Evolutionary conservation across 805 yeast genomes (phyloP), one percentile per base, ranked within the genome.

Genomic region (Candida michaelii): DNA sequence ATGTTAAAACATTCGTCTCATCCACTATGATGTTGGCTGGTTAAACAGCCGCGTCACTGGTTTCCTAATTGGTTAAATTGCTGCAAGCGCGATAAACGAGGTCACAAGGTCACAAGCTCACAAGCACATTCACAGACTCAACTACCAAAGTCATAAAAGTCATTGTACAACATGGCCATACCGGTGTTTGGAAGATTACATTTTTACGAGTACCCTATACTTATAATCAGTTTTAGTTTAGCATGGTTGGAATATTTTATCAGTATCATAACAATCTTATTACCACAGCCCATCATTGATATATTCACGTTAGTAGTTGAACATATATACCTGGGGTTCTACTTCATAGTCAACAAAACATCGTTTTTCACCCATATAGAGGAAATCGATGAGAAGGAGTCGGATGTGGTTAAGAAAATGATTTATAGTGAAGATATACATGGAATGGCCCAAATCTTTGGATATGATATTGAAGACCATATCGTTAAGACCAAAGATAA

Each of bases 401-500:
- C 66, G 48, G 52, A 55, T 10, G 48, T 56, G 13, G 66, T 69
- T 69, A 55, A 58, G 5, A 61, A 53, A 13, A 47, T 83, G 24
- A 58, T 77, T 41, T 63, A 67, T 32, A 78, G 85, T 13, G 59
- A 65, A 3, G 68, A 71, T 35, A 80, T 90, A 46, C 77, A 76
- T 38, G 82, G 82, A 36, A 79, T 90, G 69, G 84, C 89, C 45
- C 62, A 53, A 1, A 47, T 84, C 1, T 86, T 82, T 56, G 91
- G 89, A 1, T 86, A 85, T 53, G 69, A 65, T 1, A 73, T 83
- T 11, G 90, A 89, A 51, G 86, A 83, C 53, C 90, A 87, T 56
- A 66, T 91, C 9, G 89, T 89, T 1, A 66, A 73, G 39, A 90
- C 97, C 0, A 65, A 71, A 33, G 97, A 90, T 58, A 84, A 83